phyloP scores from a whole-genome alignment of 2,329 filamentous ascomycete genomes.

The Endothia cerciana region DNA sequence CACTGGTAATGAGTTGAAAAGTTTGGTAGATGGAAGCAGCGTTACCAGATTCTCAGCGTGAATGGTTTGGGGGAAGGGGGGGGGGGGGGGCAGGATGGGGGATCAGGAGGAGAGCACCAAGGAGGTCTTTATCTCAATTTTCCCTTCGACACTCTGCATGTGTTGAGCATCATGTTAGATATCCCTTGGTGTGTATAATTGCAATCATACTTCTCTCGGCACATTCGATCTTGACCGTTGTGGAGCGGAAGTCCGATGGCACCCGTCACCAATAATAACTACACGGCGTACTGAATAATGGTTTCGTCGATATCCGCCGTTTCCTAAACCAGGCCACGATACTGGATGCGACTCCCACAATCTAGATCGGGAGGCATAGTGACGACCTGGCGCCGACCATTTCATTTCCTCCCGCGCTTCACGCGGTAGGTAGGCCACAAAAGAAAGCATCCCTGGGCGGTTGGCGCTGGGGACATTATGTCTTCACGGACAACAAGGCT shows the following conservation, averaged over 20 bases:
- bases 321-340: too few species aligned
- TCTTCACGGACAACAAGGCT: not conserved
- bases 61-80: not conserved
- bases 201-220: not conserved
- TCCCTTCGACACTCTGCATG: conserved; percentile 14
- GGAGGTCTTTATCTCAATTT: not conserved
- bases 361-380: too few species aligned
- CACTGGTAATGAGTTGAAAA: conserved; percentile 4
- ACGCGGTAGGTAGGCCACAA: too few species aligned
- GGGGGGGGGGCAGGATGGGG: too few species aligned
- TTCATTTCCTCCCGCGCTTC: too few species aligned
- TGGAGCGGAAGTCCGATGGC: too few species aligned
- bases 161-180: conserved; percentile 29
- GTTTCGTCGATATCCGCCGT: too few species aligned
- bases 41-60: conserved; percentile 1
- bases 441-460: not conserved
- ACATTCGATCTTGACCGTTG: not conserved
- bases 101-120: not conserved
- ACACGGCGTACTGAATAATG: too few species aligned
- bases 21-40: not conserved
- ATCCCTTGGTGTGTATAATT: conserved; percentile 23
- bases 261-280: too few species aligned
- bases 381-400: too few species aligned
- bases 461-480: too few species aligned
- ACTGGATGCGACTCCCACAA: too few species aligned